A percentile compares a stretch with the other conserved stretches of the same genome.
phyloP scores from a whole-genome alignment of 2,329 filamentous ascomycete genomes.

The Aspergillus floridensis region DNA sequence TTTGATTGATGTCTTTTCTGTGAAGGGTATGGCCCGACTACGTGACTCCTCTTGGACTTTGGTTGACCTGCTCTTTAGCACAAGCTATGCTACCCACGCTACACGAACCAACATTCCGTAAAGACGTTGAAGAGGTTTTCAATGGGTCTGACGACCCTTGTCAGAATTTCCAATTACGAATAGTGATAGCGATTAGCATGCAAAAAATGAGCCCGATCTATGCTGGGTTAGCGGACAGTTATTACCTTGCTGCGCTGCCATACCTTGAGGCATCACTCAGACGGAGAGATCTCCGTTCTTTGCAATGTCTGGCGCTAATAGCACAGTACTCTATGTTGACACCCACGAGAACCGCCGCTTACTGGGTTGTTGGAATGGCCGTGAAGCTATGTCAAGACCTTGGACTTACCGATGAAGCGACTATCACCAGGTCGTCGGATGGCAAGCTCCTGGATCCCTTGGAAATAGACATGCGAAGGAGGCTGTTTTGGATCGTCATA shows the following conservation, averaged over 20 bases:
- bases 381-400: slow-evolving; percentile 85
- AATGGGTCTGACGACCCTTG: slow-evolving; percentile 72
- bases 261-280: slow-evolving; percentile 78
- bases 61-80: slow-evolving; percentile 51
- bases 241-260: slow-evolving; percentile 85
- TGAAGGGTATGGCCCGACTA: slow-evolving; percentile 62
- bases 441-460: slow-evolving; percentile 65
- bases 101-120: slow-evolving; percentile 75
- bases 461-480: slow-evolving; percentile 83
- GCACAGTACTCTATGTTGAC: slow-evolving; percentile 90
- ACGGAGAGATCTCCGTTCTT: slow-evolving; percentile 83
- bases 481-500: slow-evolving; percentile 82
- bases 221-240: slow-evolving; percentile 90
- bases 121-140: slow-evolving; percentile 78
- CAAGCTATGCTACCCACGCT: slow-evolving; percentile 85
- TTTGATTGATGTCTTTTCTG: slow-evolving; percentile 79
- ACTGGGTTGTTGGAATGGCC: slow-evolving; percentile 87
- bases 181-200: slow-evolving; percentile 92
- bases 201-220: slow-evolving; percentile 88
- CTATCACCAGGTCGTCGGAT: slow-evolving; percentile 64
- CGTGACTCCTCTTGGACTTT: not conserved
- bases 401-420: slow-evolving; percentile 83
- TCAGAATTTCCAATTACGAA: slow-evolving; percentile 81
- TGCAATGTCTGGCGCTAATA: slow-evolving; percentile 85
- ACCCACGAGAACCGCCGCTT: slow-evolving; percentile 85